Evolutionary conservation across 108 stramenopile species (phyloP), one percentile per base, ranked within the genome.

Genomic region (Fragilaria crotonensis): DNA sequence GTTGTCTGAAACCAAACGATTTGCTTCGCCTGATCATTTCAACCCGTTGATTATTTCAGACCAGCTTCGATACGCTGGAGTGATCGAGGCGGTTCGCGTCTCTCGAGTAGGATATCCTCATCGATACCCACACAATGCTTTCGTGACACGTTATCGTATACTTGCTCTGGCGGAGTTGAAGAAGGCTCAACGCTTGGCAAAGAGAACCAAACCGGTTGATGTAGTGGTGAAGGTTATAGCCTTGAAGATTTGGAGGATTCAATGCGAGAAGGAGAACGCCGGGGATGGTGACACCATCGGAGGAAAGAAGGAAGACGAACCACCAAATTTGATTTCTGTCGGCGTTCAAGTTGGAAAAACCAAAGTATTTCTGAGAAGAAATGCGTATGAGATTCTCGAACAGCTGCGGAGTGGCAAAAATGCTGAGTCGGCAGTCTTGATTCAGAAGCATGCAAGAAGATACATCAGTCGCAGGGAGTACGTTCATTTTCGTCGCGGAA

Each of bases 311-410:
- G 30, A 31, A 56, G 54, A 56, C 7, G 54, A 56, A 32, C 4
- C 54, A 56, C 5, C 27, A 36, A 73, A 61, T 48, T 19, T 64
- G 30, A 72, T 77, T 21, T 60, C 69, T 14, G 71, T 81, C 14
- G 89, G 93, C 0, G 78, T 89, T 62, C 93, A 96, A 73, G 64
- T 94, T 25, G 95, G 95, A 25, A 54, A 70, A 32, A 89, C 81
- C 29, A 94, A 93, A 65, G 88, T 96, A 9, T 96, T 96, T 57
- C 66, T 96, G 28, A 69, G 87, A 28, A 70, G 75, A 25, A 62
- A 60, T 19, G 75, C 90, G 17, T 93, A 86, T 61, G 93, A 94
- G 25, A 59, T 66, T 5, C 68, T 96, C 52, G 95, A 96, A 67
- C 64, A 64, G 7, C 54, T 92, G 7, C 71, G 90, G 30, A 68